Percentiles rank a stretch among this genome's conserved stretches.
These are phyloP conservation scores for Curvularia lunata DNA, from an alignment of 2,329 filamentous ascomycete genomes.

Conservation along the genomic window DNA sequence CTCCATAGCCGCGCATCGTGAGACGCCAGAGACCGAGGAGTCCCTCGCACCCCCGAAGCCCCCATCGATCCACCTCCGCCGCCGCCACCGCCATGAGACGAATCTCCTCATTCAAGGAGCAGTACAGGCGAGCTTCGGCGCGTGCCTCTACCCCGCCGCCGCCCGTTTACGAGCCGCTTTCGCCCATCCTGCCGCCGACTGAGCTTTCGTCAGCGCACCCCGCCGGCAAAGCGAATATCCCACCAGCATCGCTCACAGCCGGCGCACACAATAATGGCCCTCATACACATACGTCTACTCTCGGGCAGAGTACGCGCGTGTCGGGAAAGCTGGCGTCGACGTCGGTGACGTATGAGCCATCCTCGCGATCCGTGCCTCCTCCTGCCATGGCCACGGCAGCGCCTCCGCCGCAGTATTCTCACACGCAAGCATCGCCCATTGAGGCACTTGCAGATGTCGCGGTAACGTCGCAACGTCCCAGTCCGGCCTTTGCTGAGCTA, in stretches of 20 bases:
- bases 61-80: conserved; percentile 23
- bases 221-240: conserved; percentile 28
- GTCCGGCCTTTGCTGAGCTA: conserved; percentile 37
- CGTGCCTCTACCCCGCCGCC: conserved; percentile 42
- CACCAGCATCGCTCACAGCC: conserved; percentile 16
- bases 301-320: conserved; percentile 15
- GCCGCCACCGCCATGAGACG: conserved; percentile 36
- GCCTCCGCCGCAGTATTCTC: conserved; percentile 26
- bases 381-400: conserved; percentile 23
- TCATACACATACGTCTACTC: not conserved
- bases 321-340: conserved; percentile 19
- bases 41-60: conserved; percentile 31
- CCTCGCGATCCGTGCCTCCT: conserved; percentile 32
- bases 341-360: conserved; percentile 21
- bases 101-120: conserved; percentile 44
- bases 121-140: conserved; percentile 39
- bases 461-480: conserved; percentile 44
- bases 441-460: conserved; percentile 55
- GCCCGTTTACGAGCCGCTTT: conserved; percentile 46
- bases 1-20: conserved; percentile 37
- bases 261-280: conserved; percentile 21
- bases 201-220: conserved; percentile 28
- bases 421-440: conserved; percentile 48
- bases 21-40: conserved; percentile 33
- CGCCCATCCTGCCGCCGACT: conserved; percentile 37